These are phyloP conservation scores for Sideroxylon spinosum DNA, from an alignment of 179 eudicot genomes.

Conservation along the genomic window DNA sequence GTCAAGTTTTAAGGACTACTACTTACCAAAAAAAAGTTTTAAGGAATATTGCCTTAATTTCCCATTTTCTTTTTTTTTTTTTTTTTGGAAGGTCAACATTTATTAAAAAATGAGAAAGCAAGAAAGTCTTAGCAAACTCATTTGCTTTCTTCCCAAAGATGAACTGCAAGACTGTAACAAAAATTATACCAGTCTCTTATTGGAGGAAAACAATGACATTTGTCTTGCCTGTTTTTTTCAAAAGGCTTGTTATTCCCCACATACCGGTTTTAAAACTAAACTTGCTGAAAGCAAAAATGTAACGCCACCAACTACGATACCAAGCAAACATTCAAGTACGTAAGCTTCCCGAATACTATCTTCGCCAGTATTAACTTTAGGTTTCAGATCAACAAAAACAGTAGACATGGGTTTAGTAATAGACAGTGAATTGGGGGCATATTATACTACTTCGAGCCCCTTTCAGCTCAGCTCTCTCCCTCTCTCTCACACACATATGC, in stretches of 20 bases:
- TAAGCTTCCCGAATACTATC: neutral
- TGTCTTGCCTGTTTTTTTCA: neutral
- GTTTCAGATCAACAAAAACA: neutral
- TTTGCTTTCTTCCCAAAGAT: constrained; percentile 1
- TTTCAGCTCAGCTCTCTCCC: neutral
- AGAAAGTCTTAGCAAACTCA: neutral
- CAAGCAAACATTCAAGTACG: neutral
- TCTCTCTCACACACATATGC: neutral
- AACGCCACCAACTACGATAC: neutral
- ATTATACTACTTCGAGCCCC: neutral
- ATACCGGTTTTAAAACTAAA: neutral
- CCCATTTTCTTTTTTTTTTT: neutral
- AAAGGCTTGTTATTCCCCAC: neutral
- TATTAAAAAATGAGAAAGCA: neutral
- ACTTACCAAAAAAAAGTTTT: neutral
- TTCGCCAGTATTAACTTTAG: neutral
- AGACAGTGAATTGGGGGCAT: neutral
- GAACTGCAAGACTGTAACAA: neutral
- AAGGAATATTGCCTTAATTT: neutral
- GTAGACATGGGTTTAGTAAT: neutral
- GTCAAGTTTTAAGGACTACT: neutral
- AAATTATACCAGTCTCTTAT: neutral
- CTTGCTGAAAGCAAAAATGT: neutral
- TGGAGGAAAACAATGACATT: neutral
- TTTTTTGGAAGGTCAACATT: neutral